Base-by-base conservation (phyloP, 1,139 yeast species). In the Suhomyces anneliseae region DNA sequence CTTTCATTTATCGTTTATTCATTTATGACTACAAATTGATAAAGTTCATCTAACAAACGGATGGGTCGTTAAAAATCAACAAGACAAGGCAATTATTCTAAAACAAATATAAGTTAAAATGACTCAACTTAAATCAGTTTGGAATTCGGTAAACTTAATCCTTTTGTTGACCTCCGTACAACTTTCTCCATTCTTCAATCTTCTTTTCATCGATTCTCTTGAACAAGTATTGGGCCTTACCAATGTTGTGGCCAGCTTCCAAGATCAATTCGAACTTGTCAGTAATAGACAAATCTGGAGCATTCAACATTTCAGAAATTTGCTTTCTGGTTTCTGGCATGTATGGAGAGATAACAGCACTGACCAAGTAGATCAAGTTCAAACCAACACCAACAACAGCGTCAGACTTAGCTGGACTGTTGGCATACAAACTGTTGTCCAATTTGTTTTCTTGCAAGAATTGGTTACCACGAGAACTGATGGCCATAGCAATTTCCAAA, bases 371-470 rank as follows among this genome's bases (percentile, higher is more conserved):
- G 45, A 92, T 83, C 64, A 93, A 77, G 70, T 93, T 93, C 68
- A 93, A 76, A 47, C 96, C 98, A 47, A 90, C 87, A 52, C 88
- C 96, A 45, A 93, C 88, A 45, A 93, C 96, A 1, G 97, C 96
- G 63, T 92, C 97, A 15, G 96, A 82, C 63, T 82, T 84, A 36
- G 79, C 88, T 34, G 97, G 96, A 45, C 70, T 68, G 61, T 89
- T 82, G 49, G 83, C 81, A 67, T 84, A 89, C 57, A 92, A 77
- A 27, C 88, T 77, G 76, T 93, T 93, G 69, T 92, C 98, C 60
- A 93, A 79, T 71, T 90, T 92, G 75, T 92, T 90, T 46, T 92
- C 98, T 73, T 93, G 99, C 66, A 93, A 79, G 76, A 92, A 95
- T 67, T 79, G 87, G 70, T 93, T 93, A 68, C 99, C 99, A 61